Percentiles rank a stretch among this genome's conserved stretches.
These are phyloP conservation scores for Yarrowia keelungensis DNA, from an alignment of 805 yeast species.

Conservation along the genomic window DNA sequence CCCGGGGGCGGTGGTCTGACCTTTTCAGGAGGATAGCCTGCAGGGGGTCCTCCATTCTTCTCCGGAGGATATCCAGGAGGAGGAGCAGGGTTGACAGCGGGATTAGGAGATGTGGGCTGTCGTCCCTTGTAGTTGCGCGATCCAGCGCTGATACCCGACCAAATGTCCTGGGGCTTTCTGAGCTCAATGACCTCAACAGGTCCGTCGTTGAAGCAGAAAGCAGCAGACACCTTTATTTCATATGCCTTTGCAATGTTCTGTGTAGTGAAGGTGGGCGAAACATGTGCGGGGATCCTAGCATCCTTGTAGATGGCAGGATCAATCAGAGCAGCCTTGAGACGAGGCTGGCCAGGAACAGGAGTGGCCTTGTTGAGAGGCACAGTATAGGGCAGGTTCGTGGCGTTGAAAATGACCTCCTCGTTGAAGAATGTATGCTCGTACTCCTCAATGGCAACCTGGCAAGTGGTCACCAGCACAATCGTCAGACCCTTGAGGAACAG, in stretches of 20 bases:
- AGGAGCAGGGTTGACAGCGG: constrained; percentile 5
- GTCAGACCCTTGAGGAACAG: constrained; percentile 54
- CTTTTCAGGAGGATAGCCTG: constrained; percentile 32
- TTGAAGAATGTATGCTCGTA: constrained; percentile 43
- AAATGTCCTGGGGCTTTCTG: constrained; percentile 23
- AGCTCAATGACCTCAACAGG: constrained; percentile 38
- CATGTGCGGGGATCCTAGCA: constrained; percentile 56
- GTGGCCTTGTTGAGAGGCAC: constrained; percentile 15
- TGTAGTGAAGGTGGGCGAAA: constrained; percentile 62
- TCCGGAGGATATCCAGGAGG: constrained; percentile 29
- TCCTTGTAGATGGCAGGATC: constrained; percentile 48
- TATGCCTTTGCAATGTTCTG: constrained; percentile 63
- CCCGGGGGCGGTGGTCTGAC: background rate
- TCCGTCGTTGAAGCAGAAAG: constrained; percentile 43
- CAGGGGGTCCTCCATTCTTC: constrained; percentile 18
- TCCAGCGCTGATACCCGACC: constrained; percentile 34
- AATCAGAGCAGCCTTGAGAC: constrained; percentile 40
- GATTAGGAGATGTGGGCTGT: constrained; percentile 13
- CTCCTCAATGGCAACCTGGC: constrained; percentile 48
- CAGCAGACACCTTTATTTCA: constrained; percentile 50
- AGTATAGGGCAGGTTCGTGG: constrained; percentile 26
- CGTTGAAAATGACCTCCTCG: constrained; percentile 43
- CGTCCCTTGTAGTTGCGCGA: constrained; percentile 34
- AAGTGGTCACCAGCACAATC: constrained; percentile 48
- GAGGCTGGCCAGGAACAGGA: constrained; percentile 29